Evolutionary conservation across 495 filamentous ascomycete species (phyloP).

Genomic region (Penicillium desertorum): DNA sequence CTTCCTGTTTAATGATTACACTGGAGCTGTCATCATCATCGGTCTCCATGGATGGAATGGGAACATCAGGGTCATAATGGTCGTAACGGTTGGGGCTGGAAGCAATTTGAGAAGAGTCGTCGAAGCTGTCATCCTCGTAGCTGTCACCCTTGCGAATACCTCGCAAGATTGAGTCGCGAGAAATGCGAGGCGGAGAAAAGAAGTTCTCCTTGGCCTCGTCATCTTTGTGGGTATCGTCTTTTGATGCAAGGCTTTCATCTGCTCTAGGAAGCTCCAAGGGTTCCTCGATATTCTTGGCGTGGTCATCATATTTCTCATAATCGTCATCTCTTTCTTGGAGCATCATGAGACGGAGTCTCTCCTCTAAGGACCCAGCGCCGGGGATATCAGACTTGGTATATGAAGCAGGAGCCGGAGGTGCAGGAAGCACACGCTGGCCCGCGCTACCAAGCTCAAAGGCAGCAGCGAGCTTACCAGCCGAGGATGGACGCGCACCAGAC

Average conservation of each 20-base stretch:
- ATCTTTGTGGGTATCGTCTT: not conserved
- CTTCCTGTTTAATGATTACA: constrained; percentile 68
- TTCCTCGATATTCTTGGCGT: constrained; percentile 1
- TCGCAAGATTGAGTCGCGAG: constrained; percentile 86
- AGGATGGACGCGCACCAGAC: constrained; percentile 40
- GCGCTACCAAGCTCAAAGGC: constrained; percentile 63
- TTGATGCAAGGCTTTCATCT: not conserved
- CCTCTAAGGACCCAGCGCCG: constrained; percentile 74
- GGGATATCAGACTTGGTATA: constrained; percentile 70
- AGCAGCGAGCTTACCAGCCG: constrained; percentile 54
- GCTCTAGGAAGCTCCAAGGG: not conserved
- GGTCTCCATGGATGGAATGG: constrained; percentile 70
- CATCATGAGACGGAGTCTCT: constrained; percentile 81
- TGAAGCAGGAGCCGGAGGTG: constrained; percentile 61
- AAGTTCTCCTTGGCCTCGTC: constrained; percentile 18
- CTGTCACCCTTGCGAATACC: constrained; percentile 74
- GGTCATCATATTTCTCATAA: constrained; percentile 46
- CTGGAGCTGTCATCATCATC: constrained; percentile 56
- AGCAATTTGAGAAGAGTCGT: constrained; percentile 57
- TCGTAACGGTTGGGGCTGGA: constrained; percentile 54
- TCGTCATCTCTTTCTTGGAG: constrained; percentile 58
- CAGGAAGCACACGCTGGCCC: constrained; percentile 61
- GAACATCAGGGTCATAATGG: constrained; percentile 75
- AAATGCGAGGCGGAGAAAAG: constrained; percentile 69
- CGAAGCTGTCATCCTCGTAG: constrained; percentile 57